A percentile compares a stretch with the other conserved stretches of the same genome.
phyloP scores from a whole-genome alignment of 2,329 filamentous ascomycete genomes.

The Clarireedia monteithiana region DNA sequence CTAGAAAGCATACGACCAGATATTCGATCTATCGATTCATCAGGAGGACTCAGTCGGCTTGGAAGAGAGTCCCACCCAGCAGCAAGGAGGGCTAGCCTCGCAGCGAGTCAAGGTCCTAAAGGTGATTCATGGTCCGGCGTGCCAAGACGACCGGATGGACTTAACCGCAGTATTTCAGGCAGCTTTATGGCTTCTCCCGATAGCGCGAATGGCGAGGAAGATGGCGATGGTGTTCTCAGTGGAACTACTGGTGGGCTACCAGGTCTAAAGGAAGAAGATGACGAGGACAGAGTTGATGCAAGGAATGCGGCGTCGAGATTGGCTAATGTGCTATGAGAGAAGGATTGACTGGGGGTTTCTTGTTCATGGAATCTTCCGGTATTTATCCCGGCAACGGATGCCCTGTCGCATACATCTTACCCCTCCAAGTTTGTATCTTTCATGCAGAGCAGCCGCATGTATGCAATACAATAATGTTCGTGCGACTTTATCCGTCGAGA shows the following conservation, averaged over 20 bases:
- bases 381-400: slow-evolving; percentile 3
- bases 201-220: slow-evolving; percentile 48
- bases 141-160: slow-evolving; percentile 65
- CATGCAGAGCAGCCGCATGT: slow-evolving; percentile 7
- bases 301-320: slow-evolving; percentile 90
- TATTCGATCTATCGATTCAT: slow-evolving; percentile 84
- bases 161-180: slow-evolving; percentile 69
- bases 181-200: slow-evolving; percentile 60
- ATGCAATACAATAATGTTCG: slow-evolving; percentile 11
- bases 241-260: slow-evolving; percentile 39
- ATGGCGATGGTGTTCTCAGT: slow-evolving; percentile 30
- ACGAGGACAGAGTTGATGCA: slow-evolving; percentile 91
- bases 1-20: slow-evolving; percentile 92
- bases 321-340: slow-evolving; percentile 17
- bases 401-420: slow-evolving; percentile 5
- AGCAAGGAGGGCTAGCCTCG: slow-evolving; percentile 64
- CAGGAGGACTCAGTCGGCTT: slow-evolving; percentile 80
- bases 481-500: slow-evolving; percentile 5
- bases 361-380: background rate
- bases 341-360: background rate
- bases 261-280: slow-evolving; percentile 67
- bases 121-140: slow-evolving; percentile 98
- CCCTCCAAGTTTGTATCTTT: slow-evolving; percentile 9
- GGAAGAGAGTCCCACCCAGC: slow-evolving; percentile 80
- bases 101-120: slow-evolving; percentile 87